Evolutionary conservation across 1,139 yeast genomes (phyloP).

Genomic region (Fermentozyma sake): DNA sequence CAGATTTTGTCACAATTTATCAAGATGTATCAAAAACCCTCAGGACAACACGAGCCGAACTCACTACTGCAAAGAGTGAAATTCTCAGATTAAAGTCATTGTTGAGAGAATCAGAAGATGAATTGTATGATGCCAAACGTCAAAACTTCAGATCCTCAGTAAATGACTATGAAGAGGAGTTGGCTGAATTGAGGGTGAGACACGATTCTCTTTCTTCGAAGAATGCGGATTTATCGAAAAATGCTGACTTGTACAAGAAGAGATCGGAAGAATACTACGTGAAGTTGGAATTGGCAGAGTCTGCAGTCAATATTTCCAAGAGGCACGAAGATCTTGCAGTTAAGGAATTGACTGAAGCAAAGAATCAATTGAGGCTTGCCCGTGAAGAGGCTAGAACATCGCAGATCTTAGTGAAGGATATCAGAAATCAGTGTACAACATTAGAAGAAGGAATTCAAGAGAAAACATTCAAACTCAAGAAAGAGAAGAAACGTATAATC

Average conservation of each 20-base stretch:
- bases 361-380: conserved; percentile 48
- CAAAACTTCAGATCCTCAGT: conserved; percentile 32
- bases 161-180: conserved; percentile 37
- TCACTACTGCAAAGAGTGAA: conserved; percentile 47
- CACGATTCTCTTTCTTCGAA: conserved; percentile 51
- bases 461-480: conserved; percentile 50
- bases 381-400: conserved; percentile 58
- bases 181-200: conserved; percentile 44
- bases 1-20: conserved; percentile 49
- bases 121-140: conserved; percentile 37
- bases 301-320: conserved; percentile 58
- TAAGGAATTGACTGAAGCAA: conserved; percentile 53
- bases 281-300: conserved; percentile 76
- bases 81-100: conserved; percentile 49
- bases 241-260: conserved; percentile 58
- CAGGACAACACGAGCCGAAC: conserved; percentile 46
- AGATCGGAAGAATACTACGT: conserved; percentile 74
- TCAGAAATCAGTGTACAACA: conserved; percentile 50
- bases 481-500: conserved; percentile 40
- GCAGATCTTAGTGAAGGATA: conserved; percentile 52
- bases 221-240: conserved; percentile 48
- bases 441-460: conserved; percentile 61
- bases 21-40: conserved; percentile 54
- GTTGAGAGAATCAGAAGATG: conserved; percentile 45
- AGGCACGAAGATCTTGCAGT: conserved; percentile 57